A percentile compares a stretch with the other conserved stretches of the same genome.
These are phyloP conservation scores for Chalciporus sphaerocephalus DNA, from an alignment of 768 basidiomycete genomes.

Conservation along the genomic window DNA sequence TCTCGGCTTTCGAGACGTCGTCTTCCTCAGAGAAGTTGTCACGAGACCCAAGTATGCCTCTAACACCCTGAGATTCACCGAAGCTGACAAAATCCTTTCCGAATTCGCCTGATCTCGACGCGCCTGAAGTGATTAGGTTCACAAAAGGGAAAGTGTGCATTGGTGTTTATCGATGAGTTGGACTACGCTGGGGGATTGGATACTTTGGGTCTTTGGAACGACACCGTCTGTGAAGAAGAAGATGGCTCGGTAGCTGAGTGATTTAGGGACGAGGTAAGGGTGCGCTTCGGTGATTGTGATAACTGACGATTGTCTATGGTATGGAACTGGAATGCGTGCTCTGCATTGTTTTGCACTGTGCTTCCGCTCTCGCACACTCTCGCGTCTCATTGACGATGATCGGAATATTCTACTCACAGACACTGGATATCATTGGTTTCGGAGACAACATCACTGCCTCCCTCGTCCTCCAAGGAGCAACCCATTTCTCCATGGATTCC, in stretches of 20 bases:
- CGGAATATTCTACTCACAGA: conserved; percentile 32
- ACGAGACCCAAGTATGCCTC: conserved; percentile 30
- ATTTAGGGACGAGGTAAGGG: conserved; percentile 22
- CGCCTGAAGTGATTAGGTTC: conserved; percentile 39
- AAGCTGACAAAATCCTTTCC: conserved; percentile 33
- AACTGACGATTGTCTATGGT: background rate
- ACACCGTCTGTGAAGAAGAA: conserved; percentile 16
- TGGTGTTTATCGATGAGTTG: conserved; percentile 30
- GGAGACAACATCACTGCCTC: no score
- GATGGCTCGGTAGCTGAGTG: conserved; percentile 27
- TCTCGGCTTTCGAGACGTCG: conserved; percentile 50
- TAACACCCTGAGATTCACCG: conserved; percentile 6
- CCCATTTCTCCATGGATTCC: conserved; percentile 26
- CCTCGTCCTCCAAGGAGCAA: conserved; percentile 34
- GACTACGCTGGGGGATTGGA: conserved; percentile 26
- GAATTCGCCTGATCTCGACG: conserved; percentile 38
- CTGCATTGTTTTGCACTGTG: no score
- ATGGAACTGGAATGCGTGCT: background rate
- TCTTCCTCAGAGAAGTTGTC: conserved; percentile 42
- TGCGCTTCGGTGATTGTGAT: no score
- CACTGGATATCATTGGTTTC: conserved; percentile 39
- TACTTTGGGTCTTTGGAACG: conserved; percentile 20
- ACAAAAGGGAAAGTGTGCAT: conserved; percentile 30
- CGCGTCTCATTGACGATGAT: conserved; percentile 23
- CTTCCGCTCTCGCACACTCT: conserved; percentile 40